A percentile compares a stretch with the other conserved stretches of the same genome.
Evolutionary conservation across 805 yeast species (phyloP).

Genomic region (Wickerhamomyces alni): DNA sequence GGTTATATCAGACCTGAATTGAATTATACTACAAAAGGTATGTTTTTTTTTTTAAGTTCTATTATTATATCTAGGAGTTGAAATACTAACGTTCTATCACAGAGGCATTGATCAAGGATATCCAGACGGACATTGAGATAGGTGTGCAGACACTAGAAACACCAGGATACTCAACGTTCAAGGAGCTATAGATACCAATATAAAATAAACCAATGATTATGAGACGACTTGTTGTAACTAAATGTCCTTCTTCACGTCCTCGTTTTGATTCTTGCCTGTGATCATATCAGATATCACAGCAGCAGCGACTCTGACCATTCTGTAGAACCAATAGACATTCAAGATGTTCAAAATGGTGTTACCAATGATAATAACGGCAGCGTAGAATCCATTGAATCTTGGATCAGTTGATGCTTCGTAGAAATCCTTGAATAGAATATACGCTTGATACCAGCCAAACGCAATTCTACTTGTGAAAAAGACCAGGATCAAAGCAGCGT

Average conservation of each 20-base stretch:
- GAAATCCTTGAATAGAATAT: slow-evolving; percentile 38
- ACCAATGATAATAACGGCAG: slow-evolving; percentile 26
- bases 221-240: slow-evolving; percentile 1
- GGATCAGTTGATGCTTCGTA: slow-evolving; percentile 27
- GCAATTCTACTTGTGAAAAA: slow-evolving; percentile 68
- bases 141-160: slow-evolving; percentile 46
- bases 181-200: slow-evolving; percentile 10
- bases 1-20: slow-evolving; percentile 93
- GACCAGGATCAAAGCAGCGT: slow-evolving; percentile 51
- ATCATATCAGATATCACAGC: slow-evolving; percentile 32
- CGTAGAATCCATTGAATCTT: slow-evolving; percentile 40
- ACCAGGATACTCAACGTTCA: slow-evolving; percentile 33
- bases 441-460: slow-evolving; percentile 73
- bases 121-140: slow-evolving; percentile 68
- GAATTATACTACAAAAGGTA: slow-evolving; percentile 64
- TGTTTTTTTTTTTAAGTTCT: slow-evolving; percentile 9
- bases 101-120: slow-evolving; percentile 83
- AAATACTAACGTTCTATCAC: slow-evolving; percentile 1
- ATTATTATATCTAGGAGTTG: not conserved
- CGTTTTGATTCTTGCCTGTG: slow-evolving; percentile 18
- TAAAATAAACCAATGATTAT: not conserved
- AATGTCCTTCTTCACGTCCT: slow-evolving; percentile 23
- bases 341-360: slow-evolving; percentile 55
- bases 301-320: slow-evolving; percentile 63
- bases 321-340: slow-evolving; percentile 73